These are phyloP conservation scores for Sporothrix mexicana DNA, from an alignment of 2,329 filamentous ascomycete species.

Conservation along the genomic window DNA sequence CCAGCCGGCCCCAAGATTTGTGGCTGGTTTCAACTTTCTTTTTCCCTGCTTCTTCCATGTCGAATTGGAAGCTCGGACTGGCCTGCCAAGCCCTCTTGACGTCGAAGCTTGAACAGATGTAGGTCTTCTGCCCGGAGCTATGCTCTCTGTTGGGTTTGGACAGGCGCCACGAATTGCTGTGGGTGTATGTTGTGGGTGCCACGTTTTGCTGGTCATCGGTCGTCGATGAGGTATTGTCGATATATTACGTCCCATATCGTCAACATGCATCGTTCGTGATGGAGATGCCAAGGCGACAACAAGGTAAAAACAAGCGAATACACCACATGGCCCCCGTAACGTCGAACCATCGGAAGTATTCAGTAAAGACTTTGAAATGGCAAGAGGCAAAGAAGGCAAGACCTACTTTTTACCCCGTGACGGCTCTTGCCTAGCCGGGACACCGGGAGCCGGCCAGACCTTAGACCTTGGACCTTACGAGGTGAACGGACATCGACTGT, in stretches of 20 bases:
- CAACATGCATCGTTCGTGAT: background rate
- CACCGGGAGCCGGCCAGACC: background rate
- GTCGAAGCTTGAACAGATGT: background rate
- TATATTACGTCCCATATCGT: background rate
- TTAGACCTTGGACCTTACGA: background rate
- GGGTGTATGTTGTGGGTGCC: background rate
- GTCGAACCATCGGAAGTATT: background rate
- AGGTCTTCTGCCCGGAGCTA: background rate
- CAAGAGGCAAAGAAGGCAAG: too few relatives aligned
- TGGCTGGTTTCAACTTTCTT: background rate
- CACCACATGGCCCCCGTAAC: background rate
- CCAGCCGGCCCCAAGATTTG: background rate
- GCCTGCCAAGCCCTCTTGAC: background rate
- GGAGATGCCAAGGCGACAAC: background rate
- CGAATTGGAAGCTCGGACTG: background rate
- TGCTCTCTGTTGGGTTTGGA: background rate
- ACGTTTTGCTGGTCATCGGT: too few relatives aligned
- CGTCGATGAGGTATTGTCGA: too few relatives aligned
- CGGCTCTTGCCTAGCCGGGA: background rate
- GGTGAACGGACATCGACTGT: background rate
- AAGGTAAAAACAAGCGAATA: constrained; percentile 2
- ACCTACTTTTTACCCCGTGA: background rate
- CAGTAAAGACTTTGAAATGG: too few relatives aligned
- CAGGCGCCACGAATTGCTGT: background rate
- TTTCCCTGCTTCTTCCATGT: constrained; percentile 4